Base-by-base conservation (phyloP, 1,284 basidiomycete genomes). In the Irpex lacteus region DNA sequence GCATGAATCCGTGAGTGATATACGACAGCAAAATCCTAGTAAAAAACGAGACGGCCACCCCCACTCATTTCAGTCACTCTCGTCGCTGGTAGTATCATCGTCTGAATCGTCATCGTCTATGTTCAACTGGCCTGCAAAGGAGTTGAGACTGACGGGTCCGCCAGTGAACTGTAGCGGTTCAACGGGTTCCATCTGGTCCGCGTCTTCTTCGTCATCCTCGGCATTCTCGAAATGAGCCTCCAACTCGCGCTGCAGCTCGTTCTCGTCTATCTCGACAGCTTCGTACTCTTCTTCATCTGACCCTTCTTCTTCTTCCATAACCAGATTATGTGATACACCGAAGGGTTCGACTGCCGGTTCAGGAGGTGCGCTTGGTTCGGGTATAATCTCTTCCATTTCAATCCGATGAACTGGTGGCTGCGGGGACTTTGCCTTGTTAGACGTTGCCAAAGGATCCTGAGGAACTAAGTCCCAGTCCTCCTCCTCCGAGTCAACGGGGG, bases 401-500 rank as follows among this genome's bases (percentile, higher is more conserved):
- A 73, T 72, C 18, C 64, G 70, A 37, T 66, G 36, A 13, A 60
- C 47, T 6, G 59, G 60, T 19, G 64, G 57, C 61, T 57, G 60
- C 49, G 56, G 56, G 1, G 56, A 44, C 18, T 54, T 44, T 11
- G 50, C 5, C 52, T 38, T 37, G 5, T 15, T 34, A 44, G 60
- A 5, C 37, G 47, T 26, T 3, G 60, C 8, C 15, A 15, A 69
- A 63, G 60, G 64, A 60, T 60, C 63, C 61, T 57, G 63, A 32
- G 65, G 59, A 18, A 65, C 60, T 21, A 63, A 61, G 68, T 86
- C 84, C 80, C 85, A 87, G 7, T 74, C 73, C 34, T 73, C 74
- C 4, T 83, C 82, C 55, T 88, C 86, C 6, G 82, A 84, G 61
- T 86, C 85, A 2, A 77, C 77, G 34, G 71, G 72, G 5, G 67